Evolutionary conservation across 169 alveolate species (phyloP), one percentile per base, ranked within the genome.

Genomic region (Plasmodium chabaudi): DNA sequence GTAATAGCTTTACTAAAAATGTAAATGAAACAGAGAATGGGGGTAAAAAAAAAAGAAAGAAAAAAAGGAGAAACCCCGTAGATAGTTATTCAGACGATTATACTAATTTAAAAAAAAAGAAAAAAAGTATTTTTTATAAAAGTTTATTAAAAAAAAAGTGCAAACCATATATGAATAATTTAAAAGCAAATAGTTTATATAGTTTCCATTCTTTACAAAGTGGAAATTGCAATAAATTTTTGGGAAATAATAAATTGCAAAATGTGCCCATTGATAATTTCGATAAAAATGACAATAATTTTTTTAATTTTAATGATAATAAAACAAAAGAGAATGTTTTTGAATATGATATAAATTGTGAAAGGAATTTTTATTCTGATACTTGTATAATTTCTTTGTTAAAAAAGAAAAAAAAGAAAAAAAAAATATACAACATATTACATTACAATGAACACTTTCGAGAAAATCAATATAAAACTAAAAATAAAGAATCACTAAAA

Each of bases 261-360:
- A 47, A 73, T 60, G 23, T 9, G 10, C 73, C 63, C 7, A 59
- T 60, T 13, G 59, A 51, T 15, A 51, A 15, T 15, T 12, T 12
- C 19, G n/a, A 15, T 51, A 51, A 15, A 13, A 15, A 15, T 51
- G 59, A 51, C 59, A 51, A 51, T 51, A 9, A 42, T 64, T 61
- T 77, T 51, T 15, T 75, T 6, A 77, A 77, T 77, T 21, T 27
- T 64, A 77, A 68, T 77, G 88, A 77, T 77, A 61, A 77, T 47
- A 63, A 57, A 44, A 64, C 25, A 17, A 49, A 77, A 55, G 51
- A 57, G 23, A 49, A 56, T 49, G 25, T 5, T 42, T 63, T 44
- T 57, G 55, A 27, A 12, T 46, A 55, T 27, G 77, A 77, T 21
- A 34, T 39, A 34, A 82, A 46, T 19, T 55, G 61, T 53, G 90